Evolutionary conservation across 345 rosid species (phyloP), one percentile per base, ranked within the genome.

Genomic region (Populus alba): DNA sequence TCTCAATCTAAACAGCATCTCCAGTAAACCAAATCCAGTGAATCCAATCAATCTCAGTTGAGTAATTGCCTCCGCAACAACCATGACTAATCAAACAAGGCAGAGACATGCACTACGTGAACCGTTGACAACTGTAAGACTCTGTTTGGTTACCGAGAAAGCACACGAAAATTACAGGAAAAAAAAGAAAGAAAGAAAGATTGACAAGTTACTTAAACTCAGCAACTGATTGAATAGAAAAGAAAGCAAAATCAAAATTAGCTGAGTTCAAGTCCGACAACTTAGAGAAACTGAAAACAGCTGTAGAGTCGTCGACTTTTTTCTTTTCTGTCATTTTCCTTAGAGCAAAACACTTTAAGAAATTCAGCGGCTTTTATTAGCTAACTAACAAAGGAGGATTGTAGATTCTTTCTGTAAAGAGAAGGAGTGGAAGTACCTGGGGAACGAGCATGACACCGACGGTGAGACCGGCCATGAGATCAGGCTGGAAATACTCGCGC

Each of bases 361-460:
- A 10, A 66, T 3, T n/a, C 27, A 22, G 6, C 15, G 33, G 17
- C 15, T 3, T 9, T 22, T 16, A 25, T 18, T 9, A 45, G 29
- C 29, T 10, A 45, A 13, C 29, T 23, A 25, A 15, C 7, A 6
- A 49, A 72, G 15, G 15, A 41, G 29, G 43, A 65, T 6, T 16
- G 65, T 1, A 53, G 59, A 59, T 23, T 59, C 65, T 23, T n/a
- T 59, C 4, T 23, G 29, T 4, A 18, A 68, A 20, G 73, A 37
- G 61, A 75, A n/a, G 55, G 51, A 0, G 66, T 8, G 62, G n/a
- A 73, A 81, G 85, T 70, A 94, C 99, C 98, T 97, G 99, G 15
- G 99, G 99, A n/a, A 97, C 97, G 51, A 97, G 98, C 99, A 97
- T 97, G 70, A 97, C 70, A 43, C 96, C 99, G 79, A 92, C 94